A percentile compares a stretch with the other conserved stretches of the same genome.
Conservation (phyloP, 768 basidiomycete genomes). For the Termitomyces sp. region DNA sequence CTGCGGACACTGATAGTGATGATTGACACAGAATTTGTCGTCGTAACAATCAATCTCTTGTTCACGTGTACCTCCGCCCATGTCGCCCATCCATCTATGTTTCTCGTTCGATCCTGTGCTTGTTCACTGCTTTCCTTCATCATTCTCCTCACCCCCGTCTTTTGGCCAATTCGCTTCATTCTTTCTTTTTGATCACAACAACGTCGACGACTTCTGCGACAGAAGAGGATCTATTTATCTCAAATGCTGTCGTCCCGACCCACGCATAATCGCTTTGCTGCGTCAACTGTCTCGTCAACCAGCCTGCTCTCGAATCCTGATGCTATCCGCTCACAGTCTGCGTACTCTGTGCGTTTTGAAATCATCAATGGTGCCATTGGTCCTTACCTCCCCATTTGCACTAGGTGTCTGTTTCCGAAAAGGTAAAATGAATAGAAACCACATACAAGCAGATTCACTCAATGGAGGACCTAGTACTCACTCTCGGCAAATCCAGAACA, state of each 20-base stretch:
- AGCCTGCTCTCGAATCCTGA: conserved; percentile 13
- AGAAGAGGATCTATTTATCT: conserved; percentile 1
- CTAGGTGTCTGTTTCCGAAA: conserved; percentile 26
- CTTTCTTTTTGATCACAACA: not conserved
- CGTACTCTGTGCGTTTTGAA: conserved; percentile 12
- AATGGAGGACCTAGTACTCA: conserved; percentile 25
- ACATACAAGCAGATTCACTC: not conserved
- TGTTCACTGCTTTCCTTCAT: not conserved
- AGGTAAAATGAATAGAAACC: conserved; percentile 16
- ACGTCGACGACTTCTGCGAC: conserved; percentile 1
- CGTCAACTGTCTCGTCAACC: conserved; percentile 13
- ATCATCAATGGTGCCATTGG: not conserved
- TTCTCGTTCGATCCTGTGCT: not conserved
- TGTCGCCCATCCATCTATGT: not conserved
- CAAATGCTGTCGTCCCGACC: conserved; percentile 9
- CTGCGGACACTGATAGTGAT: not conserved
- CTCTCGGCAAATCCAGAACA: conserved; percentile 40
- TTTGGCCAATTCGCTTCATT: conserved; percentile 8
- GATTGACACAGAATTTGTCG: not conserved
- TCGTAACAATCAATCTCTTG: not conserved
- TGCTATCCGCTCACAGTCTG: conserved; percentile 3
- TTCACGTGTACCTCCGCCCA: not conserved
- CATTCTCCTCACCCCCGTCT: not conserved
- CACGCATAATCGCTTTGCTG: conserved; percentile 12
- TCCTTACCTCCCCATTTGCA: not conserved